phyloP scores from a whole-genome alignment of 2,329 filamentous ascomycete genomes.

The Elsinoe fawcettii region DNA sequence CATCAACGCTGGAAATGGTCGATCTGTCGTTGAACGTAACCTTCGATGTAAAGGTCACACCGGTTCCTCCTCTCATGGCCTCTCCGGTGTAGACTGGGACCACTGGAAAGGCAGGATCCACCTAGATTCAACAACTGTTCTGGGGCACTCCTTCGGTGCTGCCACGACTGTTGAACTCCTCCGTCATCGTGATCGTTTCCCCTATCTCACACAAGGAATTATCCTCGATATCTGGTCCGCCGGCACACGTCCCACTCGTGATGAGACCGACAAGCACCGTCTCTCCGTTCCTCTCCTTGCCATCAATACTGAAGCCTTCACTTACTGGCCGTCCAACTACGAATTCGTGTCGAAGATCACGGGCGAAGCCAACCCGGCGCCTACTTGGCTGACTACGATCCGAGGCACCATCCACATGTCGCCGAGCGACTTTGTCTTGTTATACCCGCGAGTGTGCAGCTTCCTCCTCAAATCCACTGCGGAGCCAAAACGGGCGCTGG shows the following conservation, averaged over 20 bases:
- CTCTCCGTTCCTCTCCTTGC: slow-evolving; percentile 51
- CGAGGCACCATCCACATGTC: slow-evolving; percentile 57
- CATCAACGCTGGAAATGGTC: slow-evolving; percentile 49
- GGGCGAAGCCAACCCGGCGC: slow-evolving; percentile 45
- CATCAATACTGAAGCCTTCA: slow-evolving; percentile 62
- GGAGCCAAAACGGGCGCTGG: slow-evolving; percentile 54
- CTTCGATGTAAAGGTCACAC: slow-evolving; percentile 50
- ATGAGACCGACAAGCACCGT: slow-evolving; percentile 30
- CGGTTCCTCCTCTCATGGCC: slow-evolving; percentile 51
- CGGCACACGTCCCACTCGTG: slow-evolving; percentile 35
- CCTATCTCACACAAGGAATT: slow-evolving; percentile 55
- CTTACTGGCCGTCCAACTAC: slow-evolving; percentile 61
- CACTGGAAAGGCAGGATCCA: slow-evolving; percentile 52
- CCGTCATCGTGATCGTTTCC: slow-evolving; percentile 46
- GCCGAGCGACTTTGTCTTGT: slow-evolving; percentile 58
- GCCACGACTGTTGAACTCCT: slow-evolving; percentile 56
- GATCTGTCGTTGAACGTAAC: slow-evolving; percentile 45
- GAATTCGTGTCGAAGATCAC: slow-evolving; percentile 50
- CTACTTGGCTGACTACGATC: slow-evolving; percentile 41
- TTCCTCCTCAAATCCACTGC: slow-evolving; percentile 55
- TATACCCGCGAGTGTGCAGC: slow-evolving; percentile 54
- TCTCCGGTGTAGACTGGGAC: slow-evolving; percentile 50
- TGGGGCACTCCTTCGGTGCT: slow-evolving; percentile 61
- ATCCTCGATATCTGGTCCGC: slow-evolving; percentile 59
- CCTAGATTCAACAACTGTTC: slow-evolving; percentile 50